A percentile compares a stretch with the other conserved stretches of the same genome.
Conservation (phyloP, 441 rosid genomes). For the Arabidopsis lyrata region DNA sequence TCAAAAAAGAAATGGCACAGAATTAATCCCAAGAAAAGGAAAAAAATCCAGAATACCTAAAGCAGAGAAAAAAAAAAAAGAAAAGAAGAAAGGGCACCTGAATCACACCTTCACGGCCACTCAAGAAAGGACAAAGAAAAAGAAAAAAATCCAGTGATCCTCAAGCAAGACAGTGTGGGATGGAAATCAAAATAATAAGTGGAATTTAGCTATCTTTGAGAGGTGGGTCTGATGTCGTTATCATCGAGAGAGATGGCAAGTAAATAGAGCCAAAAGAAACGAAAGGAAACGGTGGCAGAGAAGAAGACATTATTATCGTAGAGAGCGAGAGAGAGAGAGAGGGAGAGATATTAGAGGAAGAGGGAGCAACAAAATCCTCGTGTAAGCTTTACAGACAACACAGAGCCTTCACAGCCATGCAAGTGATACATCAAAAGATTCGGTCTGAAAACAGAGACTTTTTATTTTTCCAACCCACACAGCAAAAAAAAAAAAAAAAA, state of each 20-base stretch:
- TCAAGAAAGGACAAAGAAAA: conserved; percentile 7
- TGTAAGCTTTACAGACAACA: conserved; percentile 65
- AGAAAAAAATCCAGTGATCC: conserved; percentile 22
- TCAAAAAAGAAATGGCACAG: conserved; percentile 30
- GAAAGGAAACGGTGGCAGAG: conserved; percentile 29
- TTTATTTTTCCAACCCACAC: background rate
- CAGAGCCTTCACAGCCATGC: conserved; percentile 75
- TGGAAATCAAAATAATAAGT: background rate
- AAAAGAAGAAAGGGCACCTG: conserved; percentile 40
- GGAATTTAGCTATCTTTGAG: background rate
- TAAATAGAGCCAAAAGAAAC: conserved; percentile 35
- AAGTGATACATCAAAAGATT: conserved; percentile 47
- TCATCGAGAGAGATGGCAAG: conserved; percentile 43
- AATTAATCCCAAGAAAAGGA: conserved; percentile 20
- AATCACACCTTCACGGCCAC: conserved; percentile 49
- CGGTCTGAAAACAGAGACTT: conserved; percentile 40
- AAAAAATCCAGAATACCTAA: background rate
- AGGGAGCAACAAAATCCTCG: conserved; percentile 64
- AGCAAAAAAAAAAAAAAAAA: background rate
- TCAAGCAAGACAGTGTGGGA: background rate
- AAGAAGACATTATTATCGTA: conserved; percentile 38
- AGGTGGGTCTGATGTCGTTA: conserved; percentile 45
- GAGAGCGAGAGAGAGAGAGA: conserved; percentile 43
- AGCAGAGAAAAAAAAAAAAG: conserved; percentile 23
- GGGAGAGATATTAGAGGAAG: background rate